Percentiles rank a stretch among this genome's conserved stretches.
These are phyloP conservation scores for Botryotinia convoluta DNA, from an alignment of 2,329 filamentous ascomycete genomes.

Conservation along the genomic window DNA sequence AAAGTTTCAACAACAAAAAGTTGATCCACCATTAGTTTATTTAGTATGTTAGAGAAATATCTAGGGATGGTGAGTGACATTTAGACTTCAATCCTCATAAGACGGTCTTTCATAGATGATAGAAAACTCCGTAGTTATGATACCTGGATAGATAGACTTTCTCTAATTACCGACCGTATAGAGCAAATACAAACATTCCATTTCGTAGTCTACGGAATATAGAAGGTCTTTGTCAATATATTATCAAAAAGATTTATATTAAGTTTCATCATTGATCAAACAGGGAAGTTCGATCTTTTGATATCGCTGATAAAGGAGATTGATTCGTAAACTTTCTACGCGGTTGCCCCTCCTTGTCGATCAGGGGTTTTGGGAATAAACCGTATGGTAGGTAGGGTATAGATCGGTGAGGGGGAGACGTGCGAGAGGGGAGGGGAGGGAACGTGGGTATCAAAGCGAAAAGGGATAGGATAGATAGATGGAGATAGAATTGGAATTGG, in stretches of 20 bases:
- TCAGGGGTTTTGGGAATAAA: slow-evolving; percentile 8
- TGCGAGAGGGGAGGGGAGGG: not conserved
- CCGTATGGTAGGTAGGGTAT: not conserved
- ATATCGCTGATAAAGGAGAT: not conserved
- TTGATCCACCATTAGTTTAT: not conserved
- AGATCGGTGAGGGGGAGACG: not conserved
- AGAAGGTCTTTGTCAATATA: not conserved
- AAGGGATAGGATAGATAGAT: not conserved
- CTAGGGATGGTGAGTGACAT: not conserved
- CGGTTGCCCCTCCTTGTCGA: slow-evolving; percentile 8
- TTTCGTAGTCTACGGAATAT: too few relatives aligned
- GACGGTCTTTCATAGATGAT: not conserved
- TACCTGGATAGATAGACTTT: not conserved
- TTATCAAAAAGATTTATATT: not conserved
- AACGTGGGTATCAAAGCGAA: slow-evolving; percentile 7
- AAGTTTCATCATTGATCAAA: not conserved
- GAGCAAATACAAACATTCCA: too few relatives aligned
- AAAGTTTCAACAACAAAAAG: not conserved
- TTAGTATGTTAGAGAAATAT: not conserved
- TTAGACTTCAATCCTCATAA: not conserved
- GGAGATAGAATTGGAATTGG: not conserved
- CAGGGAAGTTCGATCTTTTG: not conserved
- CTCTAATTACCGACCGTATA: not conserved
- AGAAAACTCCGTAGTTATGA: not conserved
- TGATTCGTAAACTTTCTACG: not conserved